A percentile compares a stretch with the other conserved stretches of the same genome.
phyloP scores from a whole-genome alignment of 1,284 basidiomycete species.

The Leccinum pachyderme region DNA sequence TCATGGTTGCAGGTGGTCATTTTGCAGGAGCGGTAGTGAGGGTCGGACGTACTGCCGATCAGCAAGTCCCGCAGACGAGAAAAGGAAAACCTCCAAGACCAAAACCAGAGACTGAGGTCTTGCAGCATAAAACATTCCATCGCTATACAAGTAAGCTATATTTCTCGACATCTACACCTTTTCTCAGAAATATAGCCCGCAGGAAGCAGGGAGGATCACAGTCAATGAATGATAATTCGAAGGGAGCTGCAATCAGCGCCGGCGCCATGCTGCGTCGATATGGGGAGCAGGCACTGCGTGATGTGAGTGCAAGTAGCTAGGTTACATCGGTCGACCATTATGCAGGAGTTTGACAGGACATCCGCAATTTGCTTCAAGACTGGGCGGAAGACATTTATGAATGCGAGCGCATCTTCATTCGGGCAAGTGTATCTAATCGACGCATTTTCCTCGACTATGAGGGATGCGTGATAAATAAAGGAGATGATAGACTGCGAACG shows the following conservation, averaged over 20 bases:
- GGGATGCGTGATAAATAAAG: conserved; percentile 57
- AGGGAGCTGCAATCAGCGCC: conserved; percentile 91
- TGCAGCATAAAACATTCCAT: conserved; percentile 96
- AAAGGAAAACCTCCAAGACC: conserved; percentile 61
- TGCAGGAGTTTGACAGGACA: conserved; percentile 56
- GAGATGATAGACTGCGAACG: conserved; percentile 74
- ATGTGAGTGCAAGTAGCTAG: conserved; percentile 50
- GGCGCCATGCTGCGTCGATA: conserved; percentile 94
- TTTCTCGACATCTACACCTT: neutral
- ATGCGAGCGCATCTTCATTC: conserved; percentile 87
- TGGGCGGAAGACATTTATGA: conserved; percentile 83
- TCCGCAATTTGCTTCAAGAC: conserved; percentile 73
- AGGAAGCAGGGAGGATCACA: conserved; percentile 98
- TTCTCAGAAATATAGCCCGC: conserved; percentile 58
- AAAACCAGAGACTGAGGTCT: conserved; percentile 71
- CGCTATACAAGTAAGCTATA: conserved; percentile 86
- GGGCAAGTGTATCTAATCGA: conserved; percentile 82
- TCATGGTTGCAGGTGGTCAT: conserved; percentile 97
- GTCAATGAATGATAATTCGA: conserved; percentile 88
- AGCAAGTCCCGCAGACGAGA: conserved; percentile 34
- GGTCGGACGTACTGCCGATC: conserved; percentile 54
- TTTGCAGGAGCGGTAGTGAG: conserved; percentile 91
- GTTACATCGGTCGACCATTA: neutral
- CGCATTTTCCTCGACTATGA: conserved; percentile 90
- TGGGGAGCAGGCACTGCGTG: conserved; percentile 89